phyloP scores from a whole-genome alignment of 169 alveolate genomes.

The Cardiosporidium cionae region DNA sequence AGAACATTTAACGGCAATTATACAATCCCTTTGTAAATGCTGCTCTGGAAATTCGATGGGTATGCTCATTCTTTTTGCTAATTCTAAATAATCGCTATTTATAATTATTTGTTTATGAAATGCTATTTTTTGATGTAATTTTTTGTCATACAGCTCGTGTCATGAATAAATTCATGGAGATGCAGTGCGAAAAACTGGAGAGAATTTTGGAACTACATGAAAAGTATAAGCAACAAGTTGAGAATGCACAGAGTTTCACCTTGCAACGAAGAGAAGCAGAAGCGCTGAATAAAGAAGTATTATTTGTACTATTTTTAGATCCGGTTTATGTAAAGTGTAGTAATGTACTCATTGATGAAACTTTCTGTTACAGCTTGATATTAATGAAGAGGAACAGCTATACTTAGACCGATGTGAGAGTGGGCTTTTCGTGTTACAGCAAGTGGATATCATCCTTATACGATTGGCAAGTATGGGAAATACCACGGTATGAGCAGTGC shows the following conservation, averaged over 20 bases:
- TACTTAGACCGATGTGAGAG: slow-evolving; percentile 59
- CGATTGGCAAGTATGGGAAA: slow-evolving; percentile 59
- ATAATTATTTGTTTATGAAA: neutral
- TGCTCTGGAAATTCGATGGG: slow-evolving; percentile 33
- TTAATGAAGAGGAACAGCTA: slow-evolving; percentile 39
- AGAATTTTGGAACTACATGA: slow-evolving; percentile 60
- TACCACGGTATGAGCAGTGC: slow-evolving; percentile 8
- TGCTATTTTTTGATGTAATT: neutral
- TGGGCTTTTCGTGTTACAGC: slow-evolving; percentile 59
- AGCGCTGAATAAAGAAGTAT: neutral
- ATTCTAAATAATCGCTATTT: neutral
- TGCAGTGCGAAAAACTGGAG: slow-evolving; percentile 57
- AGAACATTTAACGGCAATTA: slow-evolving; percentile 31
- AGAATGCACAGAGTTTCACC: neutral
- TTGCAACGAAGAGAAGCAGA: slow-evolving; percentile 4
- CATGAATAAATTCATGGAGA: slow-evolving; percentile 58
- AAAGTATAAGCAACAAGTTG: slow-evolving; percentile 12
- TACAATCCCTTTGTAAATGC: slow-evolving; percentile 34
- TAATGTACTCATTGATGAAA: neutral
- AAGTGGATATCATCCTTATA: slow-evolving; percentile 49
- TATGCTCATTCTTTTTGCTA: neutral
- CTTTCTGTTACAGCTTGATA: slow-evolving; percentile 3
- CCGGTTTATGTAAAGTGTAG: neutral
- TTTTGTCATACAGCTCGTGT: slow-evolving; percentile 44
- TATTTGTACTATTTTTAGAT: neutral